Evolutionary conservation across 352 stramenopile species (phyloP).

Genomic region (Globisporangium nunn): DNA sequence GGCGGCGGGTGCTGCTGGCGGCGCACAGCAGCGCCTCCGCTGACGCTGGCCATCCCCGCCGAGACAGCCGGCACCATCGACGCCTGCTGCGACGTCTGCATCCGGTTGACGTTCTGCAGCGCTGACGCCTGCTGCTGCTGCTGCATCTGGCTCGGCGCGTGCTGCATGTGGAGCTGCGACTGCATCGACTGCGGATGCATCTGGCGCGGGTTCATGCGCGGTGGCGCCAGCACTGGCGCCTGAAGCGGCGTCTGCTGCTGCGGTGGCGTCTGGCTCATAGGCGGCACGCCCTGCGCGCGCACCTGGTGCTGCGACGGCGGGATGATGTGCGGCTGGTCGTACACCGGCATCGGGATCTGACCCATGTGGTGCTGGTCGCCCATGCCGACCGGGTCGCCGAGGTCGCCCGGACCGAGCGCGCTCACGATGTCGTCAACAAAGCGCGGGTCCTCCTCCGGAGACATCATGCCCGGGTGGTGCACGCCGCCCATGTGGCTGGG

Average conservation of each 20-base stretch:
- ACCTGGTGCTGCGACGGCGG: slow-evolving; percentile 27
- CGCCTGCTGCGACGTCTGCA: slow-evolving; percentile 9
- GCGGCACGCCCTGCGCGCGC: slow-evolving; percentile 19
- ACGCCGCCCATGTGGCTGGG: slow-evolving; percentile 20
- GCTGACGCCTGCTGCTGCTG: slow-evolving; percentile 2
- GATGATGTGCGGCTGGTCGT: slow-evolving; percentile 56
- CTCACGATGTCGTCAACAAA: slow-evolving; percentile 69
- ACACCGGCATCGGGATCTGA: slow-evolving; percentile 47
- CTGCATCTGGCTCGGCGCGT: slow-evolving; percentile 10
- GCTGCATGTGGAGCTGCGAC: slow-evolving; percentile 15
- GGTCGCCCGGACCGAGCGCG: slow-evolving; percentile 42
- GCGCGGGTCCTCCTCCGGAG: slow-evolving; percentile 52
- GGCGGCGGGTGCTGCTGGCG: slow-evolving; percentile 10
- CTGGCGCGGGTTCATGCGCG: slow-evolving; percentile 13
- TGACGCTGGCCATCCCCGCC: slow-evolving; percentile 3
- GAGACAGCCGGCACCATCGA: slow-evolving; percentile 9
- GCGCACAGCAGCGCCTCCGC: slow-evolving; percentile 1
- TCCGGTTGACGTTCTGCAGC: slow-evolving; percentile 11
- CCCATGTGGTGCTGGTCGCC: slow-evolving; percentile 40
- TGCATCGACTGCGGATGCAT: slow-evolving; percentile 16
- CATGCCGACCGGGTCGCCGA: slow-evolving; percentile 35
- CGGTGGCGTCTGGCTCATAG: slow-evolving; percentile 23
- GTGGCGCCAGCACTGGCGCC: slow-evolving; percentile 12
- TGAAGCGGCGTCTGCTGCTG: slow-evolving; percentile 22
- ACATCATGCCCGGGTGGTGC: slow-evolving; percentile 43